Percentiles rank a stretch among this genome's conserved stretches.
Evolutionary conservation across 495 filamentous ascomycete species (phyloP).

Genomic region (Neurospora sp.): DNA sequence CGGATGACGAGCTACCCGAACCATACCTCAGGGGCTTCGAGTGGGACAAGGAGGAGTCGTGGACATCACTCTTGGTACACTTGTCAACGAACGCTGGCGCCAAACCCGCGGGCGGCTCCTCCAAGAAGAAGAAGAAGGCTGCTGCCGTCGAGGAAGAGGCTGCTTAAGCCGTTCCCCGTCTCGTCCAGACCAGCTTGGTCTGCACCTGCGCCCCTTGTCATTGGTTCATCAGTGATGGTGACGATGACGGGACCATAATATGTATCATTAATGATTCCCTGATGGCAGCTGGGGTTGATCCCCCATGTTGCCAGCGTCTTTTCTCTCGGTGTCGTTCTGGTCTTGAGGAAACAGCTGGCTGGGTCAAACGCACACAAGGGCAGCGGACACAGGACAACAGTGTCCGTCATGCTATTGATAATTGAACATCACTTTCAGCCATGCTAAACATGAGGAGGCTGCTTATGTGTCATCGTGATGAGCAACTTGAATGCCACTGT

Average conservation of each 20-base stretch:
- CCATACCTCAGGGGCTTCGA: constrained; percentile 87
- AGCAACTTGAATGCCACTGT: neutral
- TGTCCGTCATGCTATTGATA: neutral
- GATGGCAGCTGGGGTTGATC: neutral
- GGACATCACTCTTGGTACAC: constrained; percentile 65
- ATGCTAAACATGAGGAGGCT: neutral
- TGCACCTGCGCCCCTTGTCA: neutral
- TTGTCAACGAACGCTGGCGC: constrained; percentile 58
- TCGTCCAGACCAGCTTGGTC: neutral
- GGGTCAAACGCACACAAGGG: neutral
- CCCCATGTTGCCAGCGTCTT: neutral
- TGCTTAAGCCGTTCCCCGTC: neutral
- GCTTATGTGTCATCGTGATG: neutral
- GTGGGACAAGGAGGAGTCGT: constrained; percentile 83
- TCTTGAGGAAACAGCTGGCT: neutral
- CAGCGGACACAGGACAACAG: neutral
- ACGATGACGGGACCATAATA: neutral
- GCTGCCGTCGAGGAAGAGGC: constrained; percentile 25
- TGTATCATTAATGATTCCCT: neutral
- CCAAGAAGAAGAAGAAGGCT: constrained; percentile 61
- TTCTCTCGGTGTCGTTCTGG: neutral
- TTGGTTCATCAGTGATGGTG: neutral
- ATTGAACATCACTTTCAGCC: neutral
- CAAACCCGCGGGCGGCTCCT: constrained; percentile 25
- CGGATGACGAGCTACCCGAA: constrained; percentile 75